Evolutionary conservation across 1,284 basidiomycete genomes (phyloP), one percentile per base, ranked within the genome.

Genomic region (Tilletia walkeri): DNA sequence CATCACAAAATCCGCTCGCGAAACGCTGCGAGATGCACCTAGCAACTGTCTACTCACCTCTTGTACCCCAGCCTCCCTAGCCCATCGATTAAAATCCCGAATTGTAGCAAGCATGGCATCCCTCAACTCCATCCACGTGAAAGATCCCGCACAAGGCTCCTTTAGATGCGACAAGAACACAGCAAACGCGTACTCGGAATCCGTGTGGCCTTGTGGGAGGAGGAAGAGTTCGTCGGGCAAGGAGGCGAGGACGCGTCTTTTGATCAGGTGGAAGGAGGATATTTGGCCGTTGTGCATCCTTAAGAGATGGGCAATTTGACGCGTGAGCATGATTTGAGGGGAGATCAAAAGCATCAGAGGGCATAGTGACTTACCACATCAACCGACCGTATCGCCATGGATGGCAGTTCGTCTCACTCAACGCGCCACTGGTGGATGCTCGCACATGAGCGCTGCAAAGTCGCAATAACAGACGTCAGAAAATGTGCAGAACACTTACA

Each of bases 271-370:
- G 65, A 82, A 82, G 54, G 72, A 71, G 7, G 77, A 78, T 20
- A 82, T 80, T 53, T 79, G 78, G 24, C 80, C 80, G 63, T 82
- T 82, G 71, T 82, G 80, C 80, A 82, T 82, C 78, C 72, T 71
- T 54, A 20, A 2, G 24, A 30, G 1, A 30, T 39, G 63, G 7
- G 20, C 16, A 53, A 30, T 30, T 30, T 30, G 24, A 30, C 24
- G 24, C 24, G 24, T 30, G 24, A 30, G 24, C 24, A 10, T 10
- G 30, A 10, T 48, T 48, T 20, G 12, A 9, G 54, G 12, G 10
- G 30, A 12, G 54, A 12, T 30, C 1, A 30, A 2, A 2, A 65
- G 18, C 2, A 65, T 48, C 39, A 41, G 12, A 12, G 14, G 9
- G 16, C 1, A 9, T 56, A 10, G 20, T 16, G 1, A 48, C 69